Evolutionary conservation across 768 basidiomycete species (phyloP).

Genomic region (Hortiboletus flavorubellus): DNA sequence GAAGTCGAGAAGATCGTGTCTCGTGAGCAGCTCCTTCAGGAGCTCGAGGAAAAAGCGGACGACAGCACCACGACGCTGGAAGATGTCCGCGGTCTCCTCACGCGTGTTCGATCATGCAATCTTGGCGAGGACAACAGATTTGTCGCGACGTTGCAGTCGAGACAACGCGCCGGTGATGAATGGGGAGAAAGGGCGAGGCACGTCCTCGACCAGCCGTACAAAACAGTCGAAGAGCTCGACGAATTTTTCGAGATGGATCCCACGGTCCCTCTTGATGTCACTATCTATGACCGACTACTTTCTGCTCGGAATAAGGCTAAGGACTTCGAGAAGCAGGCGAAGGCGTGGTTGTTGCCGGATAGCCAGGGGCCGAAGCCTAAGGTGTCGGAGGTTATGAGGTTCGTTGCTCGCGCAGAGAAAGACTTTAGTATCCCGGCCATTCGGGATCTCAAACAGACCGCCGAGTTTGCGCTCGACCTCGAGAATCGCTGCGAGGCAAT

Average conservation of each 20-base stretch:
- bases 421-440: conserved; percentile 72
- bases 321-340: conserved; percentile 79
- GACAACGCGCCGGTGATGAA: conserved; percentile 61
- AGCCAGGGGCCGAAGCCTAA: conserved; percentile 53
- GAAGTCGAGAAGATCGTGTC: conserved; percentile 80
- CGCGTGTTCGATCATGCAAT: conserved; percentile 65
- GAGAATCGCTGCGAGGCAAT: conserved; percentile 75
- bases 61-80: conserved; percentile 65
- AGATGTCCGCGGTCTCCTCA: conserved; percentile 71
- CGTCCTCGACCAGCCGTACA: conserved; percentile 63
- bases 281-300: conserved; percentile 63
- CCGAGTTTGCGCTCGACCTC: conserved; percentile 75
- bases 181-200: conserved; percentile 75
- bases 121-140: conserved; percentile 63
- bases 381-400: conserved; percentile 63
- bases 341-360: conserved; percentile 63
- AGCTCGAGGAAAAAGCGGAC: conserved; percentile 71
- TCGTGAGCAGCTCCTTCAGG: conserved; percentile 70
- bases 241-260: conserved; percentile 64
- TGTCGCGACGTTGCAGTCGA: conserved; percentile 60
- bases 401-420: conserved; percentile 69
- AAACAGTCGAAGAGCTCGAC: conserved; percentile 75
- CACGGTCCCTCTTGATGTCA: conserved; percentile 66
- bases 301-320: conserved; percentile 63
- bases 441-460: conserved; percentile 61